These are phyloP conservation scores for Saccharomycopsis oosterbeekiorum DNA, from an alignment of 805 yeast genomes.

Conservation along the genomic window DNA sequence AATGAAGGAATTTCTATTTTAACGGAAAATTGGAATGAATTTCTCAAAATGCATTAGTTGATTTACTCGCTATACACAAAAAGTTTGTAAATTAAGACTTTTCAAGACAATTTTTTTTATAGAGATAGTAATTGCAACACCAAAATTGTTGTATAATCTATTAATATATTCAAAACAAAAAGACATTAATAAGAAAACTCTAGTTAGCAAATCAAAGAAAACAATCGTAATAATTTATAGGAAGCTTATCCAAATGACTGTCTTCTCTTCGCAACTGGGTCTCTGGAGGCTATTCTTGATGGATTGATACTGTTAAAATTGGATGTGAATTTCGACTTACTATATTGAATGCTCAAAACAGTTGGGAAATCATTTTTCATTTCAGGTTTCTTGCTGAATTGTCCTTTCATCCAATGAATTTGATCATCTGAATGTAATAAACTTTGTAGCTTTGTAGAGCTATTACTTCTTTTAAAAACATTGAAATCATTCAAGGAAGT, in stretches of 20 bases:
- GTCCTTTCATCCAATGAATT: slow-evolving; percentile 9
- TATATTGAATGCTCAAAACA: background rate
- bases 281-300: slow-evolving; percentile 13
- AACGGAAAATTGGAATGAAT: slow-evolving; percentile 7
- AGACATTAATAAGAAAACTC: background rate
- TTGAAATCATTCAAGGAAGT: slow-evolving; percentile 1
- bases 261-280: background rate
- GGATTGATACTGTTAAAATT: slow-evolving; percentile 15
- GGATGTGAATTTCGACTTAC: slow-evolving; percentile 17
- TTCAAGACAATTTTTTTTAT: background rate
- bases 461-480: background rate
- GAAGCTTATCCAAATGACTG: background rate
- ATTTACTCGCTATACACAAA: background rate
- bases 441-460: background rate
- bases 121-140: too few relatives aligned
- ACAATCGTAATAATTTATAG: background rate
- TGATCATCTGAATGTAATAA: background rate
- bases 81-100: background rate
- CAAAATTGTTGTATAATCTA: background rate
- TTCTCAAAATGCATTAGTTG: background rate
- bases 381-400: slow-evolving; percentile 7
- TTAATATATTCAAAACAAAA: background rate
- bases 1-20: slow-evolving; percentile 6
- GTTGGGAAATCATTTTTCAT: slow-evolving; percentile 1
- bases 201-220: background rate